Evolutionary conservation across 345 rosid species (phyloP), one percentile per base, ranked within the genome.

Genomic region (Cochlearia excelsa): DNA sequence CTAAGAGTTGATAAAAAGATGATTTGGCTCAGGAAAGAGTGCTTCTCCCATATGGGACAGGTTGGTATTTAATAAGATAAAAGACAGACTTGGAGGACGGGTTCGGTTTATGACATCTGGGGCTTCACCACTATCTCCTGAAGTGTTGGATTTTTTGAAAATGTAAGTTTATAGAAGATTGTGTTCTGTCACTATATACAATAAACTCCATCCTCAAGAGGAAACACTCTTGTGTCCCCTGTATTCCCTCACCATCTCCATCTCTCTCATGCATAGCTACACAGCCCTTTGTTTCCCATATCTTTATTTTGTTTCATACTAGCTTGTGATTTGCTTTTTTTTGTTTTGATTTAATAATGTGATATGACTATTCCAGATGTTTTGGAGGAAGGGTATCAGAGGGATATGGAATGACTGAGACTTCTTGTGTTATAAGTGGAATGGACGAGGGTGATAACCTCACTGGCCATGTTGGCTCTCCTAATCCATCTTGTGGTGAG

Each of bases 1-100:
- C 4, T 42, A 34, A 56, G 63, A 55, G 58, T 48, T 69, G 46
- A 68, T 31, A 16, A 4, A 6, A n/a, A 46, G 1, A 34, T 6
- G 1, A 16, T 9, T 55, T 66, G 54, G 57, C 71, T 44, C 77
- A 89, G 99, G 99, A 54, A 89, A 73, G 81, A 89, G 66, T 74
- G 82, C 99, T 30, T 93, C 99, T 75, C 90, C 97, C 45, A 82
- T 93, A 75, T 93, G 97, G 99, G 99, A 89, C 72, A 82, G 86
- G 73, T 65, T 93, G 84, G 99, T 93, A 43, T 93, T 93, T 80
- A 87, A 93, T 79, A 89, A 93, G 75, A 85, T 93, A 70, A 85
- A 65, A 66, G 94, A 76, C 46, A 93, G 73, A 72, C 97, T 93
- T 41, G 99, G 99, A 61, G 99, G 99, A 42, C 84, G 88, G 65